Evolutionary conservation across 441 rosid genomes (phyloP), one percentile per base, ranked within the genome.

Genomic region (Theobroma grandiflorum): DNA sequence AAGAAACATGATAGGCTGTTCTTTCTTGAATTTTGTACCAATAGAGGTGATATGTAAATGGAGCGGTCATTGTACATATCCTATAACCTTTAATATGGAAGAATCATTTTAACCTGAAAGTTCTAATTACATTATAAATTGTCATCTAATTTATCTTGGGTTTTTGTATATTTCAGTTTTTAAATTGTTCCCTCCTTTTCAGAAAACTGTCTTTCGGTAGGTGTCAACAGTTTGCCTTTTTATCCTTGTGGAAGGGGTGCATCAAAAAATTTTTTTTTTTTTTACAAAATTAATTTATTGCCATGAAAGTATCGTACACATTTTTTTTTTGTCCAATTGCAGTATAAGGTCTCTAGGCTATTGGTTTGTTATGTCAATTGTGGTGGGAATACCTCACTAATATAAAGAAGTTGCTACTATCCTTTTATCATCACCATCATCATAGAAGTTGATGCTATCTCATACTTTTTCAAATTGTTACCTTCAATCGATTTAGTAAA

Each of bases 371-470:
- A 5, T 68, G 72, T n/a, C 38, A 65, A 18, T 16, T 65, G 22
- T 38, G 26, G 14, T 43, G 18, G 72, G 72, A 47, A 43, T 20
- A 43, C 3, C 8, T 11, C 16, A 35, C 35, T 43, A 22, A 68
- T 22, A 43, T n/a, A 68, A 68, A 43, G 72, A 4, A 67, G 72
- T 42, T n/a, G 72, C 72, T 67, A 4, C 72, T 67, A n/a, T 58
- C 50, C 8, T 66, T 35, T 35, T 35, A 35, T 15, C 14, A 47
- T 49, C 53, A 3, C 4, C 37, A 26, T 20, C 52, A 42, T 67
- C 26, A 20, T 42, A 42, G 72, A 70, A 26, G 37, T 26, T 47
- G 37, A 8, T 70, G 57, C 11, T 70, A 49, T 70, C 40, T 0
- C 59, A 49, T 70, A 42, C 31, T 26, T 26, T 26, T 26, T 26